Evolutionary conservation across 1,284 basidiomycete species (phyloP).

Genomic region (Phellopilus nigrolimitatus): DNA sequence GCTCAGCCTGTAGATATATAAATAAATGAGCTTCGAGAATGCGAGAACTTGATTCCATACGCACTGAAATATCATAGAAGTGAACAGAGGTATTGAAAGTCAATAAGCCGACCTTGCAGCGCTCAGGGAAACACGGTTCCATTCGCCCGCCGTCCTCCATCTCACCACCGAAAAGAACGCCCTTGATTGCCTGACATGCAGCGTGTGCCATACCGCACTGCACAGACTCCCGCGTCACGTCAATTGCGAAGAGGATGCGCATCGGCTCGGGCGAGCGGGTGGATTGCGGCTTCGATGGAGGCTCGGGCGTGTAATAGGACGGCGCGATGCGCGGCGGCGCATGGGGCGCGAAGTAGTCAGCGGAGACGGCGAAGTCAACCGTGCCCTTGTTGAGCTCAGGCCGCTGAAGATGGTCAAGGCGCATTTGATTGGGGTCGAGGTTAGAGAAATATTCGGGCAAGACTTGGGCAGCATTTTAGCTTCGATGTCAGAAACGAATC

Average conservation of each 20-base stretch:
- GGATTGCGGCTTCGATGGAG: conserved; percentile 37
- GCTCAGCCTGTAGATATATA: conserved; percentile 40
- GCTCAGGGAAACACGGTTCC: conserved; percentile 48
- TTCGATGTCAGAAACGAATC: conserved; percentile 3
- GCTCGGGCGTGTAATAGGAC: conserved; percentile 46
- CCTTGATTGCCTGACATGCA: conserved; percentile 63
- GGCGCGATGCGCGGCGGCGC: conserved; percentile 48
- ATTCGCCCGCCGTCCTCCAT: conserved; percentile 38
- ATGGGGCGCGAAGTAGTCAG: conserved; percentile 83
- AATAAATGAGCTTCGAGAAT: conserved; percentile 16
- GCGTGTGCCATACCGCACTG: conserved; percentile 71
- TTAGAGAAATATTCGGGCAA: conserved; percentile 82
- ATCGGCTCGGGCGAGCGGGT: conserved; percentile 63
- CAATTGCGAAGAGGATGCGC: conserved; percentile 84
- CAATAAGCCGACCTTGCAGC: conserved; percentile 68
- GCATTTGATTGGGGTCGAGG: conserved; percentile 74
- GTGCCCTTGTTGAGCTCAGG: conserved; percentile 91
- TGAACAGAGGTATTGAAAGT: conserved; percentile 85
- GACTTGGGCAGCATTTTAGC: conserved; percentile 45
- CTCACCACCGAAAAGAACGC: conserved; percentile 63
- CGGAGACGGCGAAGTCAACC: conserved; percentile 83
- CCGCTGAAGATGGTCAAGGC: conserved; percentile 79
- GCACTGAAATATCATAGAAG: conserved; percentile 87
- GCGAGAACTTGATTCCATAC: conserved; percentile 30
- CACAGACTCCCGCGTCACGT: conserved; percentile 74